These are phyloP conservation scores for Volvariella surrecta DNA, from an alignment of 1,284 basidiomycete species.

Conservation along the genomic window DNA sequence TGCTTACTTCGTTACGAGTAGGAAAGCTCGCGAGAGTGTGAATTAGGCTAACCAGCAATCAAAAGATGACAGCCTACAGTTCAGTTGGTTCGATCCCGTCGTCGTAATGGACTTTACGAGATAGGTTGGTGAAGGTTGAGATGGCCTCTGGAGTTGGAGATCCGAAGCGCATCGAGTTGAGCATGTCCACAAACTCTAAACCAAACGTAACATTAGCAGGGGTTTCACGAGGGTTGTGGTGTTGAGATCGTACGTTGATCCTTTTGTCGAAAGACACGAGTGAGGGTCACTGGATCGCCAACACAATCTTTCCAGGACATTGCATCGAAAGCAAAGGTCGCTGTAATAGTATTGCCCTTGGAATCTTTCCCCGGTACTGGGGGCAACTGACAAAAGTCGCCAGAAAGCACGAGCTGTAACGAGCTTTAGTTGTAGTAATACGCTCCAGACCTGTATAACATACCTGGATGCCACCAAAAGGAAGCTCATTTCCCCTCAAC, in stretches of 20 bases:
- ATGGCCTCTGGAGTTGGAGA: slow-evolving; percentile 50
- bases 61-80: slow-evolving; percentile 36
- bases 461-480: slow-evolving; percentile 91
- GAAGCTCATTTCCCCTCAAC: slow-evolving; percentile 46
- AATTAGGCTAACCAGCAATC: slow-evolving; percentile 4
- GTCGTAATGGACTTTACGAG: slow-evolving; percentile 48
- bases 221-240: too few relatives aligned
- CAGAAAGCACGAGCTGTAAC: slow-evolving; percentile 65
- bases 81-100: slow-evolving; percentile 80
- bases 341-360: slow-evolving; percentile 26
- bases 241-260: slow-evolving; percentile 39
- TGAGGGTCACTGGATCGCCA: slow-evolving; percentile 49
- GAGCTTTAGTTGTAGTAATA: slow-evolving; percentile 16
- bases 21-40: slow-evolving; percentile 65
- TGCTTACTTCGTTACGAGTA: slow-evolving; percentile 74
- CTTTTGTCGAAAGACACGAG: slow-evolving; percentile 56
- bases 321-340: slow-evolving; percentile 82
- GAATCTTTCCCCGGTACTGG: slow-evolving; percentile 55
- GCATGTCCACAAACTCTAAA: slow-evolving; percentile 79
- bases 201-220: too few relatives aligned
- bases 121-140: slow-evolving; percentile 50
- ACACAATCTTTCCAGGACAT: slow-evolving; percentile 58
- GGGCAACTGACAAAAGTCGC: slow-evolving; percentile 92
- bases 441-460: slow-evolving; percentile 9
- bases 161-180: slow-evolving; percentile 90